A percentile compares a stretch with the other conserved stretches of the same genome.
Evolutionary conservation across 2,329 filamentous ascomycete genomes (phyloP).

Genomic region (Nemania serpens): DNA sequence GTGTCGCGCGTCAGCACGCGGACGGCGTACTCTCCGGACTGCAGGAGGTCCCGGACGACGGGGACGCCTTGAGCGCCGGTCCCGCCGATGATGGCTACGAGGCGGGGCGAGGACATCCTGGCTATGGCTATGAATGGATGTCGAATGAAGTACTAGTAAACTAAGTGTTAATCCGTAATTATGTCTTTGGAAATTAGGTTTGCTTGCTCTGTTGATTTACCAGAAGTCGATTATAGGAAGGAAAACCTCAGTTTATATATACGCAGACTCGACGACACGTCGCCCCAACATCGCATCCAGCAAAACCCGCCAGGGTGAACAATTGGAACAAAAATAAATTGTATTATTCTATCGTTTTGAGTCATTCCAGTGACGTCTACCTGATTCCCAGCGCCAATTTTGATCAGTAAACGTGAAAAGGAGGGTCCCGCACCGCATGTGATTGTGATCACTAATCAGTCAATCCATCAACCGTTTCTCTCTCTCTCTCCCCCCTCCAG

Average conservation of each 20-base stretch:
- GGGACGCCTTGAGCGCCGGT: constrained; percentile 58
- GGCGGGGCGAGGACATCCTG: constrained; percentile 37
- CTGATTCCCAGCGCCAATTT: no score
- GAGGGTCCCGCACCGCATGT: not conserved
- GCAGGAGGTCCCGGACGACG: constrained; percentile 48
- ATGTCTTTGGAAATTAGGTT: no score
- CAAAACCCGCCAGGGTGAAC: no score
- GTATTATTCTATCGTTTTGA: not conserved
- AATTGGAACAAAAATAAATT: no score
- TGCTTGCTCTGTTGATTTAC: not conserved
- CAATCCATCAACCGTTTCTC: not conserved
- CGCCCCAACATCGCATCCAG: not conserved
- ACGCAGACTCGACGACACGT: not conserved
- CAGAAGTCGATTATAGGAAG: not conserved
- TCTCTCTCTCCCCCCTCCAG: not conserved
- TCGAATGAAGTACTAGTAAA: not conserved
- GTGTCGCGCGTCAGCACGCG: constrained; percentile 54
- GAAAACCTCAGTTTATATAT: constrained; percentile 1
- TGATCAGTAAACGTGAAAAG: constrained; percentile 10
- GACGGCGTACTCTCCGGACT: constrained; percentile 49
- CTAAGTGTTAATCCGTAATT: not conserved
- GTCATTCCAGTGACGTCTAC: not conserved
- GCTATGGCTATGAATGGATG: not conserved
- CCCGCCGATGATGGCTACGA: constrained; percentile 49
- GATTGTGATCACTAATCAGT: constrained; percentile 9